Conservation (phyloP, 1,139 yeast genomes). For the Arxiozyma telluris region DNA sequence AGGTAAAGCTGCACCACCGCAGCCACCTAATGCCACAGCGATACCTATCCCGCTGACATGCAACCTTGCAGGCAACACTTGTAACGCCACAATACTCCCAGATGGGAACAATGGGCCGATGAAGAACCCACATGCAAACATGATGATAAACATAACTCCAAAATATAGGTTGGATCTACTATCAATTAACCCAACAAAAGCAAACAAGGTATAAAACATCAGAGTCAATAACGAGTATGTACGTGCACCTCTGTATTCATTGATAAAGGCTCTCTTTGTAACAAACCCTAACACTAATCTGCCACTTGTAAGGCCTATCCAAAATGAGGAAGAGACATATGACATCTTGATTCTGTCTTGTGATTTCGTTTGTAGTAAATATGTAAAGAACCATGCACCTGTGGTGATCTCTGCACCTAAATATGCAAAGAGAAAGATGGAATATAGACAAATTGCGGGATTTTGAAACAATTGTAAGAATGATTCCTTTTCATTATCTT, state of each 20-base stretch:
- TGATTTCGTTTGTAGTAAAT: slow-evolving; percentile 42
- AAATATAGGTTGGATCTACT: slow-evolving; percentile 24
- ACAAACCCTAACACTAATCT: slow-evolving; percentile 52
- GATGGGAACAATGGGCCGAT: slow-evolving; percentile 82
- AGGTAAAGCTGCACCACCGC: slow-evolving; percentile 70
- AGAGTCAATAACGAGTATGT: slow-evolving; percentile 29
- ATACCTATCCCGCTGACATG: slow-evolving; percentile 69
- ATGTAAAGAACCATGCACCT: slow-evolving; percentile 61
- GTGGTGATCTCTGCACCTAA: slow-evolving; percentile 64
- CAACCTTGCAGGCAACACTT: slow-evolving; percentile 49
- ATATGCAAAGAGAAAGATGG: slow-evolving; percentile 47
- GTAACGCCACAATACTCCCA: slow-evolving; percentile 55
- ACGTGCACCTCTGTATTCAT: slow-evolving; percentile 42
- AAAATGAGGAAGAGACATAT: slow-evolving; percentile 52
- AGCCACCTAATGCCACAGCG: slow-evolving; percentile 71
- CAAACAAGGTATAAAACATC: slow-evolving; percentile 19
- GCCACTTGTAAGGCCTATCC: slow-evolving; percentile 60
- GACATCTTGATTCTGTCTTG: slow-evolving; percentile 43
- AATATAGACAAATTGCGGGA: slow-evolving; percentile 40
- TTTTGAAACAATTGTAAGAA: slow-evolving; percentile 35
- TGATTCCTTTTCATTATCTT: slow-evolving; percentile 9
- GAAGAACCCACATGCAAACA: slow-evolving; percentile 53
- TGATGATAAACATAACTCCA: slow-evolving; percentile 23
- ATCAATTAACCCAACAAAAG: slow-evolving; percentile 16
- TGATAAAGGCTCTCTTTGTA: slow-evolving; percentile 45